Evolutionary conservation across 2,329 filamentous ascomycete species (phyloP).

Genomic region (Amphichorda felina): DNA sequence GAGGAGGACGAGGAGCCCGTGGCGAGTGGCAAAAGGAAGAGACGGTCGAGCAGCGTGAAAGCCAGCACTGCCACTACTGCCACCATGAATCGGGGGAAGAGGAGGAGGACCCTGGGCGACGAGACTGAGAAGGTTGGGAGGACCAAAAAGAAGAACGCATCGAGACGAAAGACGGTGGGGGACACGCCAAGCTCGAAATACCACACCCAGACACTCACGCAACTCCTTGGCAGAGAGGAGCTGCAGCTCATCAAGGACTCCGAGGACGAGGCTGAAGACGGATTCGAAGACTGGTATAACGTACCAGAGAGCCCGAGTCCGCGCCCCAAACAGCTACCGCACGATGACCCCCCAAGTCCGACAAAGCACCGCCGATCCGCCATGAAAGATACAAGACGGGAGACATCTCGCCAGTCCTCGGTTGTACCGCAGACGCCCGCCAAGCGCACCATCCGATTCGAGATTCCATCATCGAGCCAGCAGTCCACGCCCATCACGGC

Average conservation of each 20-base stretch:
- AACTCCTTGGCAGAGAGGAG: constrained; percentile 17
- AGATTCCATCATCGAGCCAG: constrained; percentile 31
- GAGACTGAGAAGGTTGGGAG: background rate
- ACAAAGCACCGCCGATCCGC: background rate
- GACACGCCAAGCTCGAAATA: constrained; percentile 17
- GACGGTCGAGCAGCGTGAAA: constrained; percentile 11
- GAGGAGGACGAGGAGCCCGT: constrained; percentile 8
- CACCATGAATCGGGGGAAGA: constrained; percentile 8
- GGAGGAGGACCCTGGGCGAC: constrained; percentile 8
- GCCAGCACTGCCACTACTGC: constrained; percentile 6
- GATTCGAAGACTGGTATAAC: constrained; percentile 20
- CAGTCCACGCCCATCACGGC: constrained; percentile 24
- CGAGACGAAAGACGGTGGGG: constrained; percentile 17
- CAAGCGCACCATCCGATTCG: constrained; percentile 17
- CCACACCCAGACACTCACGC: constrained; percentile 30
- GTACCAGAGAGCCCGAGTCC: constrained; percentile 15
- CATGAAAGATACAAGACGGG: background rate
- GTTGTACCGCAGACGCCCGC: constrained; percentile 30
- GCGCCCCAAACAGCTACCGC: constrained; percentile 1
- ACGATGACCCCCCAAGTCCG: background rate
- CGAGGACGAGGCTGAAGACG: constrained; percentile 22
- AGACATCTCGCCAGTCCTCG: constrained; percentile 16
- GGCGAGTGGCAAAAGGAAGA: constrained; percentile 1
- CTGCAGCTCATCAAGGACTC: constrained; percentile 21
- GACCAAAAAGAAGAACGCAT: background rate